Base-by-base conservation (phyloP, 352 stramenopile genomes). In the Phytopythium boreale region DNA sequence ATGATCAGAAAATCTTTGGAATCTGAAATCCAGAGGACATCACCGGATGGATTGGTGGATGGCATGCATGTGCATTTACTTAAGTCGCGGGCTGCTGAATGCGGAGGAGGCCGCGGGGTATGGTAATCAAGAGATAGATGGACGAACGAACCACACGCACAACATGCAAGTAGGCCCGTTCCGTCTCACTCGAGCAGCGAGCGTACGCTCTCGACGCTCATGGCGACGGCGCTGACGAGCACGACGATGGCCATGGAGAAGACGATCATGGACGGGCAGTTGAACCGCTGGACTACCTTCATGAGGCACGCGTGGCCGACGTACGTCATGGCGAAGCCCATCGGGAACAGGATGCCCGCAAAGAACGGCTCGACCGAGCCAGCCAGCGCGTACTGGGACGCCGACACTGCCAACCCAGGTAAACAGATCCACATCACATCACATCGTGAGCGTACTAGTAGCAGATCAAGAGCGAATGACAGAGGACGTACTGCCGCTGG, bases 181-280 rank as follows among this genome's bases (percentile, higher is more conserved):
- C 15, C 14, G 39, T 46, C 19, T 49, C 43, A 52, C 46, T 31
- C 65, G 49, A 80, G 41, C 22, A 81, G 29, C 17, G 71, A 62
- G 44, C 72, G 67, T 41, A 88, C 69, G 46, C 79, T 87, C 56
- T 88, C 72, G 63, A 90, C 56, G 63, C 61, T 83, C 81, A 90
- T 90, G 62, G 79, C 81, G 47, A 80, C 69, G 14, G 79, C 79
- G 64, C 81, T 90, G 26, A 88, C 62, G 58, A 88, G 69, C 46
- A 90, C 78, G 63, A 90, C 76, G 57, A 71, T 69, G 62, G 81
- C 81, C 77, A 90, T 90, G 44, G 81, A 90, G 59, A 87, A 87
- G 41, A 90, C 72, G 36, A 90, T 83, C 39, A 90, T 72, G 19
- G 79, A 88, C 63, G 81, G 81, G 31, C 81, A 90, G 56, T 84